These are phyloP conservation scores for Tetraselmis striata DNA, from an alignment of 139 green algal species.

Conservation along the genomic window DNA sequence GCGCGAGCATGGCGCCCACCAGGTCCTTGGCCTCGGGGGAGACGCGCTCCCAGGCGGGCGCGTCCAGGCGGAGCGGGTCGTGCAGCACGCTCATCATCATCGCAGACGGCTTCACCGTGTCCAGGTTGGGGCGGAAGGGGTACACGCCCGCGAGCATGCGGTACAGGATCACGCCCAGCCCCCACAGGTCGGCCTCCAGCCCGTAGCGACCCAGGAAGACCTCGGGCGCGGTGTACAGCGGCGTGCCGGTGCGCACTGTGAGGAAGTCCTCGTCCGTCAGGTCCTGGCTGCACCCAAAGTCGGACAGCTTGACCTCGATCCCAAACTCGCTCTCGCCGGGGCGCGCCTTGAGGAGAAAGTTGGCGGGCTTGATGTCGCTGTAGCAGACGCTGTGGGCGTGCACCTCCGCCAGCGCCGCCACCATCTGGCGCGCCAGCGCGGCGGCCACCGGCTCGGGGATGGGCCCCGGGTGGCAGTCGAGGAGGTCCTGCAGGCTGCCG, in stretches of 20 bases:
- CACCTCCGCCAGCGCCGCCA: neutral
- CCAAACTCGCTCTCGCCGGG: neutral
- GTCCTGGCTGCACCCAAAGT: conserved; percentile 48
- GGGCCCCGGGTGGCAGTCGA: neutral
- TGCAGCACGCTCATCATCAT: conserved; percentile 4
- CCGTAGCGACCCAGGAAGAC: conserved; percentile 46
- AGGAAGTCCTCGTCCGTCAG: conserved; percentile 11
- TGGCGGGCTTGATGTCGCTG: conserved; percentile 62
- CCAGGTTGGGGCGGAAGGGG: conserved; percentile 1
- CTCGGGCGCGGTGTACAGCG: conserved; percentile 61
- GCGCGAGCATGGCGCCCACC: conserved; percentile 35
- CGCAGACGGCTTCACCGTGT: conserved; percentile 3
- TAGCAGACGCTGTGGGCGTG: conserved; percentile 37
- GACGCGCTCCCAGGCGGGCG: neutral
- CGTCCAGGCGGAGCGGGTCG: neutral
- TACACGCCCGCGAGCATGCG: conserved; percentile 8
- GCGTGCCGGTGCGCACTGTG: conserved; percentile 23
- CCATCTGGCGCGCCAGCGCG: neutral
- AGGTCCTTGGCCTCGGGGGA: neutral
- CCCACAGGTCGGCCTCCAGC: conserved; percentile 60
- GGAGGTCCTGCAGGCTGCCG: neutral
- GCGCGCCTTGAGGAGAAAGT: conserved; percentile 44
- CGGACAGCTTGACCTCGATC: conserved; percentile 21
- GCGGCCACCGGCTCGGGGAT: neutral
- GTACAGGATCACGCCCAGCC: conserved; percentile 48